Conservation (phyloP, 495 filamentous ascomycete genomes). For the Aspergillus saccharolyticus region DNA sequence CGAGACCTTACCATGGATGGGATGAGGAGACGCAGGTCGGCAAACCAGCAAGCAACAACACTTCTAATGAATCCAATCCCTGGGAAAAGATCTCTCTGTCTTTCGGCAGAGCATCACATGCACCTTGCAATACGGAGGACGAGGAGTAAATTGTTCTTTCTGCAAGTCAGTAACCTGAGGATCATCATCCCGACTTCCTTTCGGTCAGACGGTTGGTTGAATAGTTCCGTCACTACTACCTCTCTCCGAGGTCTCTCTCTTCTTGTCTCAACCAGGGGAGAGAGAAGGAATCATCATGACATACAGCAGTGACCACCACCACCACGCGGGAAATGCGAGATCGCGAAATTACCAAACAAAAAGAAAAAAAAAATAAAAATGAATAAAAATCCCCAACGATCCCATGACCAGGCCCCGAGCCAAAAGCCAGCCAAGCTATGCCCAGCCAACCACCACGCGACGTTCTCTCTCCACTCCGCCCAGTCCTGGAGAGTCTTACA, state of each 20-base stretch:
- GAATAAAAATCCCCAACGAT: neutral
- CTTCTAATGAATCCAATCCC: neutral
- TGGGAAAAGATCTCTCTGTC: neutral
- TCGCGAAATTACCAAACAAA: neutral
- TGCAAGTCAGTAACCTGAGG: neutral
- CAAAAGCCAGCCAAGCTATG: neutral
- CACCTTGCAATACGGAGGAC: neutral
- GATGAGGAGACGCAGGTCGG: neutral
- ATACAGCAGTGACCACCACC: too few relatives aligned
- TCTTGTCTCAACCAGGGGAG: neutral
- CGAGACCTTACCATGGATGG: neutral
- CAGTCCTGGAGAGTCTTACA: neutral
- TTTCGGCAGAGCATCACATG: neutral
- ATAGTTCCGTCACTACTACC: neutral
- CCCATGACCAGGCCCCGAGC: neutral
- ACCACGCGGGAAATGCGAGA: neutral
- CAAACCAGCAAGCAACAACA: neutral
- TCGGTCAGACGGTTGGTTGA: neutral
- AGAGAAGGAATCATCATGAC: neutral
- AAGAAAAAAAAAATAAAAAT: neutral
- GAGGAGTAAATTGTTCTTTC: neutral
- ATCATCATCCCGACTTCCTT: neutral
- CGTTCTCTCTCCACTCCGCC: neutral
- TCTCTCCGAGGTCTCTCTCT: too few relatives aligned
- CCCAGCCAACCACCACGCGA: neutral